Conservation (phyloP, 495 filamentous ascomycete genomes). For the Aspergillus saccharolyticus region DNA sequence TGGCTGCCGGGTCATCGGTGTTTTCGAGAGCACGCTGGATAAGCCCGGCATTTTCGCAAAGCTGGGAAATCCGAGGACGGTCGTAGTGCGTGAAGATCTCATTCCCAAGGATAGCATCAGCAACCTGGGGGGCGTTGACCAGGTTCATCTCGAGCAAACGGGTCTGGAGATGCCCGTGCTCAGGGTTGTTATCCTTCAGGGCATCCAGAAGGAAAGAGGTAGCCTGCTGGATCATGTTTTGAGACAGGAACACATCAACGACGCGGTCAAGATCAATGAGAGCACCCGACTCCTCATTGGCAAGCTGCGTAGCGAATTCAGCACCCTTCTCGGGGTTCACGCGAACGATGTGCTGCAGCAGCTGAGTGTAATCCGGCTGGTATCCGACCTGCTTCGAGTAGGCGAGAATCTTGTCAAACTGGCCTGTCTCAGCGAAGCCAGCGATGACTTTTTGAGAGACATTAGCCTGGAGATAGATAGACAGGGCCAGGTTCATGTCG, state of each 20-base stretch:
- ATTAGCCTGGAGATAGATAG: conserved; percentile 82
- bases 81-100: conserved; percentile 98
- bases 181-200: conserved; percentile 87
- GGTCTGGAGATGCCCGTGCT: conserved; percentile 90
- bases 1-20: conserved; percentile 80
- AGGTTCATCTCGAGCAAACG: conserved; percentile 97
- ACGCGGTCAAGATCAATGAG: conserved; percentile 92
- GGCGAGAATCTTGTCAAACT: conserved; percentile 91
- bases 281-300: conserved; percentile 76
- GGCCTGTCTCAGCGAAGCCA: conserved; percentile 88
- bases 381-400: conserved; percentile 82
- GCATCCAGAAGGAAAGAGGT: conserved; percentile 96
- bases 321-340: conserved; percentile 91
- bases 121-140: conserved; percentile 91
- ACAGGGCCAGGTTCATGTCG: conserved; percentile 77
- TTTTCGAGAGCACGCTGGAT: conserved; percentile 89
- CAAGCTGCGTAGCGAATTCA: conserved; percentile 85
- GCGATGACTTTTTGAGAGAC: conserved; percentile 89
- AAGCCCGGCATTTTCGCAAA: conserved; percentile 88
- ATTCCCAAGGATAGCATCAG: conserved; percentile 93
- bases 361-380: conserved; percentile 82
- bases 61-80: conserved; percentile 72
- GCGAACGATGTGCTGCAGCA: conserved; percentile 88
- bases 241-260: conserved; percentile 94
- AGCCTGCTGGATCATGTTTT: conserved; percentile 95